A percentile compares a stretch with the other conserved stretches of the same genome.
These are phyloP conservation scores for Nepenthes mirabilis DNA, from an alignment of 148 eudicot genomes.

Conservation along the genomic window DNA sequence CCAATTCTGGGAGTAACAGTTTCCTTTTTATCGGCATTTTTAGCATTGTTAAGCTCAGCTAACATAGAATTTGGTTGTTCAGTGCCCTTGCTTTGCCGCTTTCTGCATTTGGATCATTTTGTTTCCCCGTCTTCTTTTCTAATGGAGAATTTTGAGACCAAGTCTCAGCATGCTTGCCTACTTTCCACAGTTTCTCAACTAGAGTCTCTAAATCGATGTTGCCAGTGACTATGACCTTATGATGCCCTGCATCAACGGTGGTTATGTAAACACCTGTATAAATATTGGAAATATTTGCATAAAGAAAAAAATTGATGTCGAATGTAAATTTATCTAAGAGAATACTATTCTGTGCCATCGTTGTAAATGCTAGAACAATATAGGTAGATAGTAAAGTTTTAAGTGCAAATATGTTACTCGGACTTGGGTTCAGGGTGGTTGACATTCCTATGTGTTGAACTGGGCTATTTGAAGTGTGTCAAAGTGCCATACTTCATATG, in stretches of 20 bases:
- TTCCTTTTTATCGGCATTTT: conserved; percentile 3
- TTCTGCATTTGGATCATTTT: conserved; percentile 5
- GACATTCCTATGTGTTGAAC: no score
- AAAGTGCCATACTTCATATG: no score
- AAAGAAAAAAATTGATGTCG: not conserved
- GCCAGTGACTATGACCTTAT: conserved; percentile 57
- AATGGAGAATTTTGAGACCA: conserved; percentile 29
- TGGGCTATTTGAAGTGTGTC: no score
- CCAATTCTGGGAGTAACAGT: not conserved
- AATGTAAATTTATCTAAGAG: no score
- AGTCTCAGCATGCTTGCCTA: conserved; percentile 61
- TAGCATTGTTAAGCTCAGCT: not conserved
- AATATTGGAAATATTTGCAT: not conserved
- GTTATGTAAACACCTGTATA: conserved; percentile 58
- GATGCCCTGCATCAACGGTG: conserved; percentile 46
- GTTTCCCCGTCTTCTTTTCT: conserved; percentile 17
- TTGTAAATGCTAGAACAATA: no score
- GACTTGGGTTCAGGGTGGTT: no score
- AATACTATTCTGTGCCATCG: no score
- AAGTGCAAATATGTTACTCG: no score
- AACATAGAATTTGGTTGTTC: conserved; percentile 14
- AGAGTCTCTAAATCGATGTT: conserved; percentile 42
- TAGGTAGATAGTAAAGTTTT: no score
- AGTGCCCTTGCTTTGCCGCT: not conserved
- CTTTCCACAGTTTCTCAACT: conserved; percentile 41